Evolutionary conservation across 1,139 yeast genomes (phyloP).

Genomic region (Taiozyma sp.): DNA sequence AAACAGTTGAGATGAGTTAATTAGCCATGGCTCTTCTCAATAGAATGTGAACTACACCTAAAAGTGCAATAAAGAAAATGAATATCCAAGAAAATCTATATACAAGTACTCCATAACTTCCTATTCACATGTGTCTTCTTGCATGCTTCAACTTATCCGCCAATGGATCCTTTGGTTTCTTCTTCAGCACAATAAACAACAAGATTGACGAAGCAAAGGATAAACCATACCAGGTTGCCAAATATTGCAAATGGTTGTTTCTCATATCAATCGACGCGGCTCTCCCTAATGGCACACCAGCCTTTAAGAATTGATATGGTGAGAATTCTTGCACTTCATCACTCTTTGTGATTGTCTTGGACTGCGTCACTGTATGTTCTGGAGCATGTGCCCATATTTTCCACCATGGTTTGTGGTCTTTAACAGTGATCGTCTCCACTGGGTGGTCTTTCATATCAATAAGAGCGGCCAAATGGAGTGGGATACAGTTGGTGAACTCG

Average conservation of each 20-base stretch:
- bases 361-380: slow-evolving; percentile 7
- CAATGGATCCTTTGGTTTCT: slow-evolving; percentile 38
- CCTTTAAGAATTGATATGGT: slow-evolving; percentile 49
- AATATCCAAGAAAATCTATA: neutral
- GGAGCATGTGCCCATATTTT: slow-evolving; percentile 27
- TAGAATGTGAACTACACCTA: too few relatives aligned
- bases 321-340: slow-evolving; percentile 34
- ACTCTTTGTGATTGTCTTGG: slow-evolving; percentile 1
- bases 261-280: slow-evolving; percentile 73
- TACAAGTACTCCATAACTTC: neutral
- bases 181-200: slow-evolving; percentile 52
- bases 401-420: slow-evolving; percentile 28
- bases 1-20: too few relatives aligned
- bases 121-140: slow-evolving; percentile 28
- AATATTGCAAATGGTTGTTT: slow-evolving; percentile 88
- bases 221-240: slow-evolving; percentile 93
- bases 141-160: slow-evolving; percentile 44
- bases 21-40: too few relatives aligned
- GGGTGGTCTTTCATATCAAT: slow-evolving; percentile 58
- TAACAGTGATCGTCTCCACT: slow-evolving; percentile 11
- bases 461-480: slow-evolving; percentile 75
- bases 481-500: slow-evolving; percentile 56
- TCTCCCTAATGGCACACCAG: slow-evolving; percentile 91
- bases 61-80: too few relatives aligned
- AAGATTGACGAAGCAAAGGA: slow-evolving; percentile 66